Conservation (phyloP, 1,284 basidiomycete genomes). For the Lentinula novae-zelandiae region DNA sequence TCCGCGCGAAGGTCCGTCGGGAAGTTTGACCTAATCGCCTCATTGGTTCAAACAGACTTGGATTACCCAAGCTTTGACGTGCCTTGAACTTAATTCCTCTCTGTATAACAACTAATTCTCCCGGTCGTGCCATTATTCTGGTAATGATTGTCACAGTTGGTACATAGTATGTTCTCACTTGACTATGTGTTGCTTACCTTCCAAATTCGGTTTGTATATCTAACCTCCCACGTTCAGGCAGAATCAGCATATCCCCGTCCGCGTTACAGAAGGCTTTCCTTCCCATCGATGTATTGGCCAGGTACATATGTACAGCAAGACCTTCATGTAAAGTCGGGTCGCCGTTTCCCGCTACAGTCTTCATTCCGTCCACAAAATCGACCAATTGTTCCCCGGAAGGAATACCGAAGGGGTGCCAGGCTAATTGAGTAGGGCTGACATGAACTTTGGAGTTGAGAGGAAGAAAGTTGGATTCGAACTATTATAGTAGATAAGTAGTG, state of each 20-base stretch:
- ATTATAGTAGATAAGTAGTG: not conserved
- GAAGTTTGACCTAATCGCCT: constrained; percentile 37
- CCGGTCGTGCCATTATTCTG: constrained; percentile 60
- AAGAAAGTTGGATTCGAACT: constrained; percentile 59
- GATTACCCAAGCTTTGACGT: not conserved
- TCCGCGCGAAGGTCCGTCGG: constrained; percentile 52
- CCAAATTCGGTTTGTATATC: constrained; percentile 73
- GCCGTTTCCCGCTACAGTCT: constrained; percentile 63
- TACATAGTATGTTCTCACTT: not conserved
- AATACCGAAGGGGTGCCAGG: constrained; percentile 65
- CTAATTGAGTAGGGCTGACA: constrained; percentile 61
- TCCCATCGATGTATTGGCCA: constrained; percentile 60
- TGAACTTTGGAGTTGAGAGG: constrained; percentile 58
- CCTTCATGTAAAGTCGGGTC: constrained; percentile 61
- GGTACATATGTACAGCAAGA: constrained; percentile 61
- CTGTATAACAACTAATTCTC: constrained; percentile 63
- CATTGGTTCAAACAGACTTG: not conserved
- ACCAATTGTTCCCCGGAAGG: constrained; percentile 40
- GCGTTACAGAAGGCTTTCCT: constrained; percentile 63
- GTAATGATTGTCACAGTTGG: not conserved
- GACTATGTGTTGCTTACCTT: constrained; percentile 33
- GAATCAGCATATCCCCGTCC: constrained; percentile 67
- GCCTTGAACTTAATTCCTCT: constrained; percentile 67
- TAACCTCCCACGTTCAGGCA: constrained; percentile 62
- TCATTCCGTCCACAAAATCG: constrained; percentile 62